These are phyloP conservation scores for Pleomassaria siparia DNA, from an alignment of 2,329 filamentous ascomycete genomes.

Conservation along the genomic window DNA sequence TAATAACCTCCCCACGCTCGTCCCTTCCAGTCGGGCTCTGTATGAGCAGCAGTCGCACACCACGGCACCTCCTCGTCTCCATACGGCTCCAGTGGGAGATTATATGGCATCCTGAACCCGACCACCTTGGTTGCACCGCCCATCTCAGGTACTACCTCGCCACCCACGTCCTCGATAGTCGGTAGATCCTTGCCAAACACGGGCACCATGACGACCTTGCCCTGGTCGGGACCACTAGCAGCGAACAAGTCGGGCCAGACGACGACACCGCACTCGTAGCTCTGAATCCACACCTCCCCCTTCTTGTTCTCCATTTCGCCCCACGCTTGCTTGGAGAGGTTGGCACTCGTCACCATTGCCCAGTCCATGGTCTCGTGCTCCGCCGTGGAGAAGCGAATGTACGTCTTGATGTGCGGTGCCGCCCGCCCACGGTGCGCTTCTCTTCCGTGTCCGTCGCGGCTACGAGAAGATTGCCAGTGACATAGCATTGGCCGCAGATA, in stretches of 20 bases:
- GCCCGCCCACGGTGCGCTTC: conserved; percentile 54
- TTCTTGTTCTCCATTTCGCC: conserved; percentile 62
- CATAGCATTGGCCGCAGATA: conserved; percentile 71
- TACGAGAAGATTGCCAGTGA: conserved; percentile 64
- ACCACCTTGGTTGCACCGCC: conserved; percentile 47
- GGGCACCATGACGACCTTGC: conserved; percentile 60
- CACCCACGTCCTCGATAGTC: conserved; percentile 1
- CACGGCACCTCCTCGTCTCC: conserved; percentile 67
- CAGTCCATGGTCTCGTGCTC: conserved; percentile 66
- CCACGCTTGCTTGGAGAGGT: conserved; percentile 88
- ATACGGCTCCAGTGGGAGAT: conserved; percentile 72
- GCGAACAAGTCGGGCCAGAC: conserved; percentile 69
- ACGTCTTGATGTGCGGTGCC: conserved; percentile 89
- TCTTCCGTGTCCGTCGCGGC: not conserved
- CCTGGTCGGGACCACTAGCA: conserved; percentile 20
- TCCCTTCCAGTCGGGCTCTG: conserved; percentile 63
- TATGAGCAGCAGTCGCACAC: conserved; percentile 66
- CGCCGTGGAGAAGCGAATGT: conserved; percentile 63
- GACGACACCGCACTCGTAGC: conserved; percentile 81
- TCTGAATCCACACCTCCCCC: conserved; percentile 69
- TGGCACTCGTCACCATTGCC: conserved; percentile 89
- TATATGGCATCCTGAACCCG: conserved; percentile 80
- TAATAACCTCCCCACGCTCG: conserved; percentile 41
- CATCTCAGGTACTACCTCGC: conserved; percentile 17
- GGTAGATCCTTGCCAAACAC: conserved; percentile 66